Base-by-base conservation (phyloP, 257 asterid genomes). In the Voacanga thouarsii region DNA sequence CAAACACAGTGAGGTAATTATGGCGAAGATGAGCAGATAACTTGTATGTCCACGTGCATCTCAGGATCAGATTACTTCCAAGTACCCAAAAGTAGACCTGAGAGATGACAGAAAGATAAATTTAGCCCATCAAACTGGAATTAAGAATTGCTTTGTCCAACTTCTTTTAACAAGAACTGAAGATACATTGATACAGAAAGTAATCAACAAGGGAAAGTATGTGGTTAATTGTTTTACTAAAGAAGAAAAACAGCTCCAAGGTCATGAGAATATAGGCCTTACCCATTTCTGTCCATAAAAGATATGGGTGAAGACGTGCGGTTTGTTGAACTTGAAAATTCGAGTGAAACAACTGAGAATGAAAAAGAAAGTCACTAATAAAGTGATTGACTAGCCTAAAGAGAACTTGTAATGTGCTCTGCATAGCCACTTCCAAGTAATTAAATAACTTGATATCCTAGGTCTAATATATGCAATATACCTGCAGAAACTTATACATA, bases 11-110 rank as follows among this genome's bases (percentile, higher is more conserved):
- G 59, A 90, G 80, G 86, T 92, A 91, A 82, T 94, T 94, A 75
- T 91, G 96, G 61, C 98, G 96, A 75, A 94, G 97, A 91, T 94
- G 99, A 88, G 99, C 97, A 11, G 99, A 94, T 28, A 94, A 85
- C 86, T 94, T 94, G 90, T 92, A 94, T 0, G 99, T 94, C 99
- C 99, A 94, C 0, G 99, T 90, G 90, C 99, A 94, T 18, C 99
- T 87, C 78, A 94, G 90, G 59, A 92, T 82, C 55, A 94, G 92
- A 85, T 94, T 94, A 87, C 96, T 94, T 24, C 92, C 96, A 2
- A 94, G 88, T 51, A 91, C 94, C 97, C 98, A 94, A 55, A 89
- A 51, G 83, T 89, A 91, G 18, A 96, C 98, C 99, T 96, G 94
- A 81, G 79, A 67, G 39, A 55, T 51, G 71, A 49, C 33, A 72